phyloP scores from a whole-genome alignment of 208 protist species.

The Leptomonas seymouri region DNA sequence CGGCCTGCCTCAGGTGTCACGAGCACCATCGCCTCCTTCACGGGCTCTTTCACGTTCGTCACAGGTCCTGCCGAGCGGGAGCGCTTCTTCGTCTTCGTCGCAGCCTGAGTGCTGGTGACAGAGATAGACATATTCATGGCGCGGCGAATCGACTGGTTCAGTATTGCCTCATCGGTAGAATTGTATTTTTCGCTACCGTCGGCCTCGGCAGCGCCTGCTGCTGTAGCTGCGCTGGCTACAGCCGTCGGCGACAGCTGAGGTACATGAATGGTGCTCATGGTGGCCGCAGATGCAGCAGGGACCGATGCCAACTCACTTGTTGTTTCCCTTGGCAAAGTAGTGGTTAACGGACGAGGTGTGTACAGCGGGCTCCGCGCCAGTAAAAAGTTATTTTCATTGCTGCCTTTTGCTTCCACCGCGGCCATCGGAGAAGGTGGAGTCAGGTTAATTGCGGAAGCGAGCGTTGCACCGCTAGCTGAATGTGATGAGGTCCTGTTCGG shows the following conservation, averaged over 20 bases:
- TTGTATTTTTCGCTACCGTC: neutral
- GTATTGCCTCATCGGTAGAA: neutral
- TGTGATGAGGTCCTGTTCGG: neutral
- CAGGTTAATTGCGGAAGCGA: neutral
- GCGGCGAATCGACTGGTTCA: slow-evolving; percentile 7
- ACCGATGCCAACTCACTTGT: neutral
- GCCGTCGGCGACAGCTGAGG: neutral
- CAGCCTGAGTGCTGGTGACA: neutral
- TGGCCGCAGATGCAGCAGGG: neutral
- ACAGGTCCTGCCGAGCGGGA: slow-evolving; percentile 3
- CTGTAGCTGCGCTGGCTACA: neutral
- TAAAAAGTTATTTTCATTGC: neutral
- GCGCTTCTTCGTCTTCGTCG: slow-evolving; percentile 14
- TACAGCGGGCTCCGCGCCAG: slow-evolving; percentile 14
- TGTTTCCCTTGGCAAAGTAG: neutral
- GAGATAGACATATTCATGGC: slow-evolving; percentile 1
- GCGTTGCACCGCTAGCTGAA: neutral
- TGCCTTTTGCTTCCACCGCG: neutral
- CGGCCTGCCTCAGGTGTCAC: slow-evolving; percentile 46
- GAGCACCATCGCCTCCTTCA: slow-evolving; percentile 36
- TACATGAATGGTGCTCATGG: neutral
- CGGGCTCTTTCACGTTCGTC: slow-evolving; percentile 10
- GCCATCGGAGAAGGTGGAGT: neutral
- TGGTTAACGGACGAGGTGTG: neutral
- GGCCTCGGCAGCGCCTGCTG: neutral